Evolutionary conservation across 352 stramenopile genomes (phyloP), one percentile per base, ranked within the genome.

Genomic region (Pythium aristosporum): DNA sequence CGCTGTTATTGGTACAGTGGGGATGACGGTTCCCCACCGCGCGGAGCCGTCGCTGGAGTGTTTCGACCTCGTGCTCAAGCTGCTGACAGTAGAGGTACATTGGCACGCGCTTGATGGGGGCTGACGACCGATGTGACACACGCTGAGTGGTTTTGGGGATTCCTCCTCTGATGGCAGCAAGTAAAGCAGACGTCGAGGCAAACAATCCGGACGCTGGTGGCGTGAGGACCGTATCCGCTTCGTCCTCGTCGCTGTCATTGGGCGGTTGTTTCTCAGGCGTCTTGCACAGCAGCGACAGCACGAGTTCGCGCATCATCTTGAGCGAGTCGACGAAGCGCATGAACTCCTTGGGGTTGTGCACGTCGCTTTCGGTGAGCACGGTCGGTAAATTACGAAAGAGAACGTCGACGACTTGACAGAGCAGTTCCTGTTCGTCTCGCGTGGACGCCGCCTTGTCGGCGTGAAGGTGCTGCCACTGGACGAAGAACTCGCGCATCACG

Each of bases 71-170:
- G 3, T 57, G 66, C 66, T 92, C 80, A 30, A 92, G 71, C 44
- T 88, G 69, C 47, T 80, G 77, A 51, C 84, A 93, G 66, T 89
- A 78, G 21, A 83, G 41, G 44, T 85, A 87, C 20, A 87, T 65
- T n/a, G 81, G 81, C 5, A 79, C 34, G 10, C 64, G 64, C 36
- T 41, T 55, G 42, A 21, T 56, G 21, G 11, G 49, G 18, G 34
- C 25, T 21, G 23, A 13, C 25, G 39, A 12, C 18, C 2, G 25
- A 36, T 30, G 53, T 1, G 10, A 18, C 43, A 12, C 32, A 39
- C 10, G n/a, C 18, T 11, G 42, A 23, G 13, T 12, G 20, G 42
- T 25, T 23, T 32, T 51, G 7, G 39, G 15, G 36, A 52, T 44
- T 2, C 46, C 44, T 2, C 25, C 25, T 30, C 25, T 30, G 25